phyloP scores from a whole-genome alignment of 1,284 basidiomycete genomes.

The Marasmius sp. region DNA sequence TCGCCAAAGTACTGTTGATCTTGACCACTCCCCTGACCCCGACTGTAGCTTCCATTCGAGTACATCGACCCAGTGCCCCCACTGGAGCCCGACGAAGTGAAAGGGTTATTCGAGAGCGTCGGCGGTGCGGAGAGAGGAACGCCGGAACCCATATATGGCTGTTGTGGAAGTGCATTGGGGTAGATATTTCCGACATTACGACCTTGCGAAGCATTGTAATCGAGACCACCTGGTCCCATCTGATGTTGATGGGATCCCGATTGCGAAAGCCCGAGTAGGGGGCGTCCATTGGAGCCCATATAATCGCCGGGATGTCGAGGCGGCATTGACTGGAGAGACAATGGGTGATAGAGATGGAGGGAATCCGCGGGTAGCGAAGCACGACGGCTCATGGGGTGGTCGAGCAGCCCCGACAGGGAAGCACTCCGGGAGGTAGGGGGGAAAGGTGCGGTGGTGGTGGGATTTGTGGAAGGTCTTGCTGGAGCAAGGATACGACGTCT shows the following conservation, averaged over 20 bases:
- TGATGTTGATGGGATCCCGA: conserved; percentile 15
- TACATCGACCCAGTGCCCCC: conserved; percentile 7
- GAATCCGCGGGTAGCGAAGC: conserved; percentile 53
- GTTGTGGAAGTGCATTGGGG: conserved; percentile 10
- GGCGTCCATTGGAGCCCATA: conserved; percentile 5
- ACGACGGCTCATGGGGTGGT: conserved; percentile 34
- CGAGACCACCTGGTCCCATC: conserved; percentile 12
- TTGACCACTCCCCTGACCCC: not conserved
- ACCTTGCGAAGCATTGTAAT: conserved; percentile 9
- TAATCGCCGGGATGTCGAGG: conserved; percentile 6
- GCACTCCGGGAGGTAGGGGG: conserved; percentile 46
- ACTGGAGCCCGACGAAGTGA: conserved; percentile 36
- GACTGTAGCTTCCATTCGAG: conserved; percentile 10
- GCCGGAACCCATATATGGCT: conserved; percentile 41
- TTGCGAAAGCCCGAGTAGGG: conserved; percentile 4
- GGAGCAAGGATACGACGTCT: conserved; percentile 80
- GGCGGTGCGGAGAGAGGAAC: conserved; percentile 55
- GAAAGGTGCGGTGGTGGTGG: conserved; percentile 73
- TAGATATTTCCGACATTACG: conserved; percentile 14
- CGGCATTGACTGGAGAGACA: conserved; percentile 62
- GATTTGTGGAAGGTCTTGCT: conserved; percentile 69
- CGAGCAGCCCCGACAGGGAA: conserved; percentile 44
- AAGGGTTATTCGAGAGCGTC: conserved; percentile 46
- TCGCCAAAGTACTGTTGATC: conserved; percentile 30
- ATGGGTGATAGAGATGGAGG: conserved; percentile 70